Conservation (phyloP, 2,329 filamentous ascomycete genomes). For the Ilyonectria destructans region DNA sequence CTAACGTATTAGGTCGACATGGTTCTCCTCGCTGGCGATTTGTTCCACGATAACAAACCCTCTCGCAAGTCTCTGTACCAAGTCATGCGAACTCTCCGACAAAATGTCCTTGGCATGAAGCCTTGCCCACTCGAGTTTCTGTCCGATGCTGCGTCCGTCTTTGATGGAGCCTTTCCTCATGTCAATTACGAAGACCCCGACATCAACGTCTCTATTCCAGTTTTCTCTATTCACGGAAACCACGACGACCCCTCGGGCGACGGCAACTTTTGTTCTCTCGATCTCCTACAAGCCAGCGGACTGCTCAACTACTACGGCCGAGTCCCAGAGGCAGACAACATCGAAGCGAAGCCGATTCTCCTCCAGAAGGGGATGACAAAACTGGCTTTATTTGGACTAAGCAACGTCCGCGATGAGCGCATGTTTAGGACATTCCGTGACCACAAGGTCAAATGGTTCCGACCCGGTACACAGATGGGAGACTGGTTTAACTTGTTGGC, state of each 20-base stretch:
- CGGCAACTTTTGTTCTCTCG: conserved; percentile 91
- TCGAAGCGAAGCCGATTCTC: conserved; percentile 91
- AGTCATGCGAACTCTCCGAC: conserved; percentile 93
- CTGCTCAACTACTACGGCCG: conserved; percentile 97
- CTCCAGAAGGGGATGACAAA: conserved; percentile 96
- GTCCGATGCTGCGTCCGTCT: conserved; percentile 92
- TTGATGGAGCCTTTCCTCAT: conserved; percentile 90
- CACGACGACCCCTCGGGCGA: conserved; percentile 99
- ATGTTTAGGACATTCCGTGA: conserved; percentile 95
- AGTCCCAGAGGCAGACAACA: conserved; percentile 95
- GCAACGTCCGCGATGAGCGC: conserved; percentile 95
- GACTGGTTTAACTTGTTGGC: conserved; percentile 98
- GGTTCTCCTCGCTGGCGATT: conserved; percentile 93
- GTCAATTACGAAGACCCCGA: conserved; percentile 99
- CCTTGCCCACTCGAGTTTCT: conserved; percentile 96
- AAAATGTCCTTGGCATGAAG: conserved; percentile 95
- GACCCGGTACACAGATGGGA: conserved; percentile 81
- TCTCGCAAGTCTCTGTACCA: conserved; percentile 97
- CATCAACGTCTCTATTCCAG: conserved; percentile 96
- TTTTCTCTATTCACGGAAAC: conserved; percentile 98
- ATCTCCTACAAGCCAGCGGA: conserved; percentile 91
- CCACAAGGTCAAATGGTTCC: conserved; percentile 93
- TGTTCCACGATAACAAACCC: conserved; percentile 99
- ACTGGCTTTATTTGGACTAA: conserved; percentile 92
- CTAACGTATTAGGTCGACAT: conserved; percentile 80